phyloP scores from a whole-genome alignment of 1,139 yeast genomes.

The Hyphopichia buzzinii region DNA sequence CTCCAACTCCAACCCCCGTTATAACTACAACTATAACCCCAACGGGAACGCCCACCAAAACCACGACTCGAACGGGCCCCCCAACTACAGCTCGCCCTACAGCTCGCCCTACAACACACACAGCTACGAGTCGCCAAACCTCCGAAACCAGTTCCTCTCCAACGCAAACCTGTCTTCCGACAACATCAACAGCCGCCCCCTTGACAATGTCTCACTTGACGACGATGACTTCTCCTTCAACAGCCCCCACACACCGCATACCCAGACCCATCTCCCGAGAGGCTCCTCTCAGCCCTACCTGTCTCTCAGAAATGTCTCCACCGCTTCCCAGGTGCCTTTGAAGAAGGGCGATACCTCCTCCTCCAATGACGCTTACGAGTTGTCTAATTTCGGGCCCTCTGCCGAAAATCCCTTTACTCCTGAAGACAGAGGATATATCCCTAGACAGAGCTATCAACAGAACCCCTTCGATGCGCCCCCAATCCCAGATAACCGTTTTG shows the following conservation, averaged over 20 bases:
- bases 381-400: slow-evolving; percentile 6
- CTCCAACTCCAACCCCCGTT: no score
- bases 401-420: slow-evolving; percentile 17
- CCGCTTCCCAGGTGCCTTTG: slow-evolving; percentile 14
- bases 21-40: no score
- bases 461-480: slow-evolving; percentile 13
- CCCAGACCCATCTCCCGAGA: no score
- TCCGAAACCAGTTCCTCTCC: slow-evolving; percentile 14
- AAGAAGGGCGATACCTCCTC: slow-evolving; percentile 14
- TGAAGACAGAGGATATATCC: slow-evolving; percentile 3
- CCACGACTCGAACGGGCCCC: neutral
- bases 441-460: slow-evolving; percentile 8
- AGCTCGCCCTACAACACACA: no score
- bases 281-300: slow-evolving; percentile 2
- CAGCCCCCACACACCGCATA: no score
- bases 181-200: slow-evolving; percentile 7
- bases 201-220: slow-evolving; percentile 1
- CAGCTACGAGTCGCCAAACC: no score
- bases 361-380: slow-evolving; percentile 12
- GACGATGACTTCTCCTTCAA: slow-evolving; percentile 11
- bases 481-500: slow-evolving; percentile 4
- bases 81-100: no score
- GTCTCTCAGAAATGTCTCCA: slow-evolving; percentile 4
- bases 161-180: slow-evolving; percentile 14
- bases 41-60: no score